Conservation (phyloP, 352 stramenopile species). For the Globisporangium uncinulatum region DNA sequence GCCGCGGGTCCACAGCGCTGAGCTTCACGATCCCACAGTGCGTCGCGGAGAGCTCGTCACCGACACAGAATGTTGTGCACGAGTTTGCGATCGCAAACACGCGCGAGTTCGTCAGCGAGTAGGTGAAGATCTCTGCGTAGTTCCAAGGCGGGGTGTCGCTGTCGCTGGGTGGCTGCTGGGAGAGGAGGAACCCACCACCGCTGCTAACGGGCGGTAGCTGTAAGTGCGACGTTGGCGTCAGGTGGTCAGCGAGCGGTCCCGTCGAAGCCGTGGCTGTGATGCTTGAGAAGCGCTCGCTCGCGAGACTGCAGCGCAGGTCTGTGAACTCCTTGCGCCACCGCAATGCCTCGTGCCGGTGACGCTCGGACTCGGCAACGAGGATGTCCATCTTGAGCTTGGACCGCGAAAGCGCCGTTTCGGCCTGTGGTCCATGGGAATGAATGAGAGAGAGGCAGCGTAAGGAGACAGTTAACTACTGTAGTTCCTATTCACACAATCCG, state of each 20-base stretch:
- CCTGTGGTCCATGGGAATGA: background rate
- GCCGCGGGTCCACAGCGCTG: slow-evolving; percentile 26
- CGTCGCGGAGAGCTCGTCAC: slow-evolving; percentile 25
- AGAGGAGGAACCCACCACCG: slow-evolving; percentile 2
- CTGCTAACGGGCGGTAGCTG: background rate
- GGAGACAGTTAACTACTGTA: too few relatives aligned
- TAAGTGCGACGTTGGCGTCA: background rate
- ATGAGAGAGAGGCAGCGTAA: too few relatives aligned
- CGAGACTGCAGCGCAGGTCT: slow-evolving; percentile 19
- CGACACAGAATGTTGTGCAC: slow-evolving; percentile 44
- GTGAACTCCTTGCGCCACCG: slow-evolving; percentile 26
- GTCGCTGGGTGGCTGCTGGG: background rate
- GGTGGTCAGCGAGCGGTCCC: background rate
- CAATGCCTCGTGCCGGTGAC: slow-evolving; percentile 18
- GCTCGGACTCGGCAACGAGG: slow-evolving; percentile 15
- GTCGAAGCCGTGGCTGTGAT: background rate
- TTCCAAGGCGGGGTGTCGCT: slow-evolving; percentile 6
- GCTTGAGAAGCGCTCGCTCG: slow-evolving; percentile 16
- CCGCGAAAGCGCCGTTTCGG: slow-evolving; percentile 40
- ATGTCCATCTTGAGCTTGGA: slow-evolving; percentile 35
- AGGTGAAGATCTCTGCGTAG: slow-evolving; percentile 37
- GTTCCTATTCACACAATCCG: background rate
- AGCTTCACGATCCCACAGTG: slow-evolving; percentile 43
- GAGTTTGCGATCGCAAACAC: slow-evolving; percentile 51
- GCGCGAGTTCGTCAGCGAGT: slow-evolving; percentile 31